A percentile compares a stretch with the other conserved stretches of the same genome.
These are phyloP conservation scores for Urostyla sp. DNA, from an alignment of 73 alveolate genomes.

Conservation along the genomic window DNA sequence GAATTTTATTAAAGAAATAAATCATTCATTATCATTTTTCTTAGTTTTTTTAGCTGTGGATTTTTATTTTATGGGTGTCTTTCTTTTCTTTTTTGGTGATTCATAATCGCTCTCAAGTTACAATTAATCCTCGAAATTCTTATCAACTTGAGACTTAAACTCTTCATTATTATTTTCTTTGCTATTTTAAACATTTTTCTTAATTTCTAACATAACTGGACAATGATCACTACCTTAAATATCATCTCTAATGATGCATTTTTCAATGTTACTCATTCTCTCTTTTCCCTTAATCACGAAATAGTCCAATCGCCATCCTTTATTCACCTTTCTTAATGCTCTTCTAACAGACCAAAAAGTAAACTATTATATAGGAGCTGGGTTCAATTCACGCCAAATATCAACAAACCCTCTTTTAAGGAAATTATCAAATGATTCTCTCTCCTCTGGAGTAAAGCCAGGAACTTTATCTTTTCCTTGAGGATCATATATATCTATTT, in stretches of 20 bases:
- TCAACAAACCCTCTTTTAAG: constrained; percentile 78
- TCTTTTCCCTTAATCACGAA: constrained; percentile 70
- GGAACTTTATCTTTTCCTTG: constrained; percentile 85
- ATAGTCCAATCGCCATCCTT: constrained; percentile 93
- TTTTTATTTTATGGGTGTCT: too few relatives aligned
- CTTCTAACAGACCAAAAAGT: constrained; percentile 75
- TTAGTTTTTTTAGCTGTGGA: too few relatives aligned
- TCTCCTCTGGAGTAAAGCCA: constrained; percentile 88
- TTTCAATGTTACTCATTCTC: constrained; percentile 51
- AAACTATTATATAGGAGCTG: constrained; percentile 68
- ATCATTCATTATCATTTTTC: too few relatives aligned
- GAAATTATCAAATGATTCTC: constrained; percentile 74
- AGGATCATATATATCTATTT: constrained; percentile 86
- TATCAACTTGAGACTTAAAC: not conserved
- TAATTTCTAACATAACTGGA: constrained; percentile 60
- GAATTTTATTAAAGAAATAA: too few relatives aligned
- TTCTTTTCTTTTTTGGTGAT: too few relatives aligned
- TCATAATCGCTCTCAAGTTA: too few relatives aligned
- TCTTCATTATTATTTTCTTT: not conserved
- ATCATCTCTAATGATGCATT: constrained; percentile 66
- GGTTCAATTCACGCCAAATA: constrained; percentile 81
- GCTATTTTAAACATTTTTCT: not conserved
- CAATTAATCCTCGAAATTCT: too few relatives aligned
- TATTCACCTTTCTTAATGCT: constrained; percentile 61
- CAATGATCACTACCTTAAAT: constrained; percentile 84